Conservation (phyloP, 2,329 filamentous ascomycete species). For the Aspergillus sp. region DNA sequence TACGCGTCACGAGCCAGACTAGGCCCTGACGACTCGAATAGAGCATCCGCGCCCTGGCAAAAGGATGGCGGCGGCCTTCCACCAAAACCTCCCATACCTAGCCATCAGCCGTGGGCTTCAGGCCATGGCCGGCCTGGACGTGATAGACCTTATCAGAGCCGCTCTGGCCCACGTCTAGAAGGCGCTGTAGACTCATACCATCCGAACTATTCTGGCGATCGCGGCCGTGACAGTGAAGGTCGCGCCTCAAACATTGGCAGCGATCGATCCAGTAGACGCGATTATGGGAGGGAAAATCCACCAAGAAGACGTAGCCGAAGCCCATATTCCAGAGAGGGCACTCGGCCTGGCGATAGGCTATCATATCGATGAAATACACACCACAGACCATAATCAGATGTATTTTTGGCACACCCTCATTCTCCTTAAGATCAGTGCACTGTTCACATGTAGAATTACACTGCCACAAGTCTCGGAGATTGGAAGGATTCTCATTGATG, state of each 20-base stretch:
- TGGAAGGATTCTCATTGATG: too few relatives aligned
- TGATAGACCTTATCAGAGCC: slow-evolving; percentile 26
- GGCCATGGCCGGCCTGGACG: slow-evolving; percentile 28
- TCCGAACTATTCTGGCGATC: slow-evolving; percentile 32
- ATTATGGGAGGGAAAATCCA: slow-evolving; percentile 26
- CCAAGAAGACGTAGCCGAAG: slow-evolving; percentile 35
- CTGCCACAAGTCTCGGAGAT: neutral
- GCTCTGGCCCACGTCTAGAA: slow-evolving; percentile 22
- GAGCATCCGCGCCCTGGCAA: slow-evolving; percentile 25
- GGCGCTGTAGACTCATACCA: slow-evolving; percentile 36
- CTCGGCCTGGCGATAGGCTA: slow-evolving; percentile 19
- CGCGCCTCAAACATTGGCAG: slow-evolving; percentile 15
- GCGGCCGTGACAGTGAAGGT: slow-evolving; percentile 20
- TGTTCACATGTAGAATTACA: too few relatives aligned
- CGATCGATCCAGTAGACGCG: slow-evolving; percentile 27
- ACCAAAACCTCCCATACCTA: slow-evolving; percentile 34
- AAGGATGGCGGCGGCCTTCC: slow-evolving; percentile 33
- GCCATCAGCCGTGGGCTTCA: slow-evolving; percentile 28
- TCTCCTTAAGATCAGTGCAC: too few relatives aligned
- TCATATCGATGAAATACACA: slow-evolving; percentile 18
- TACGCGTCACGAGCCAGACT: slow-evolving; percentile 17
- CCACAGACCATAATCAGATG: too few relatives aligned
- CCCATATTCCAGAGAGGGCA: slow-evolving; percentile 26
- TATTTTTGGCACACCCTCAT: too few relatives aligned
- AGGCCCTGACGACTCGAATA: slow-evolving; percentile 19